Conservation (phyloP, 805 yeast genomes). For the Kuraishia piskuri region DNA sequence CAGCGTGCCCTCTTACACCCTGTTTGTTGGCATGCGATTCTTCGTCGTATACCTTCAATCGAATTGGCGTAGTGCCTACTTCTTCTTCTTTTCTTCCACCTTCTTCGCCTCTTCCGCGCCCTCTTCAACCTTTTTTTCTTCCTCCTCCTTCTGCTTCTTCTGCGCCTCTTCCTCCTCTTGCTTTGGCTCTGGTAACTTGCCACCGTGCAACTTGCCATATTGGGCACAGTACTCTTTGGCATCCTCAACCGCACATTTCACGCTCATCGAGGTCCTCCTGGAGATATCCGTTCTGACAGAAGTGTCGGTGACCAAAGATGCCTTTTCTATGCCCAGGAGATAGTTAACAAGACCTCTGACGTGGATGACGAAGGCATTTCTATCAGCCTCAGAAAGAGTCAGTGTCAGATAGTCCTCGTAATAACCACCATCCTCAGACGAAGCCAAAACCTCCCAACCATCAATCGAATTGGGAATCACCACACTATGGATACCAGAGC, state of each 20-base stretch:
- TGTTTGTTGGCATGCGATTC: not conserved
- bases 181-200: not conserved
- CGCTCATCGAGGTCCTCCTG: not conserved
- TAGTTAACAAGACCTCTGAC: constrained; percentile 23
- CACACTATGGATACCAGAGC: constrained; percentile 16
- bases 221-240: constrained; percentile 69
- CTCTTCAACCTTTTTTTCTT: constrained; percentile 19
- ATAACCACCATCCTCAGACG: constrained; percentile 1
- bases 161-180: not conserved
- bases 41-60: no score
- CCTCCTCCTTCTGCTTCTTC: constrained; percentile 16
- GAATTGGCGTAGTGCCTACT: no score
- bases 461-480: constrained; percentile 27
- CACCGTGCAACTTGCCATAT: constrained; percentile 12
- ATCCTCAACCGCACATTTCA: constrained; percentile 61
- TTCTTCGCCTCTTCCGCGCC: constrained; percentile 14
- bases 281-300: not conserved
- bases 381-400: constrained; percentile 28
- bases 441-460: constrained; percentile 24
- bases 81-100: constrained; percentile 10
- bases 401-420: constrained; percentile 27
- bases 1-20: no score
- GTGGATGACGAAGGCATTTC: constrained; percentile 25
- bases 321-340: not conserved
- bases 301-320: not conserved